phyloP scores from a whole-genome alignment of 2,329 filamentous ascomycete genomes.

The Penicillium freii region DNA sequence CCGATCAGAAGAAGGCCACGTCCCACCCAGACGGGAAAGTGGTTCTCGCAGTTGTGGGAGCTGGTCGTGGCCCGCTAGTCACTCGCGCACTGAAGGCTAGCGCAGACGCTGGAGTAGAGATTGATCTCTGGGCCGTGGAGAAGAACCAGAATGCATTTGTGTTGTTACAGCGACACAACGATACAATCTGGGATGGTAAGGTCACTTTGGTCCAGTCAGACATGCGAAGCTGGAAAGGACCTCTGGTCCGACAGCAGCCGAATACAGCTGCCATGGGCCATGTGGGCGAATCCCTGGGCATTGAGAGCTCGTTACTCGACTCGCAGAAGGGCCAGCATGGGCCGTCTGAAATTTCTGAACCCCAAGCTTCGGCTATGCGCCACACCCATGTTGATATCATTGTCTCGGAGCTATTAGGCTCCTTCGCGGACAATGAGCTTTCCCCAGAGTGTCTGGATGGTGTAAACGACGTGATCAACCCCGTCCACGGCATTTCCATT shows the following conservation, averaged over 20 bases:
- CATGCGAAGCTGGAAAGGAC: constrained; percentile 95
- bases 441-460: constrained; percentile 96
- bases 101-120: constrained; percentile 68
- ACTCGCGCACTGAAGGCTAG: constrained; percentile 82
- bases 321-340: constrained; percentile 33
- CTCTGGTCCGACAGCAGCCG: constrained; percentile 40
- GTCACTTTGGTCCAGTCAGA: constrained; percentile 93
- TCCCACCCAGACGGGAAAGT: constrained; percentile 69
- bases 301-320: constrained; percentile 27
- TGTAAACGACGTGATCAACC: constrained; percentile 83
- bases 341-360: constrained; percentile 36
- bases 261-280: constrained; percentile 19
- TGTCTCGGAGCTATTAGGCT: constrained; percentile 86
- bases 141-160: constrained; percentile 99
- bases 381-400: constrained; percentile 71
- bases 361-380: constrained; percentile 40
- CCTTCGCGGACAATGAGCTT: constrained; percentile 95
- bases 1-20: constrained; percentile 67
- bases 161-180: constrained; percentile 82
- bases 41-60: constrained; percentile 87
- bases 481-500: constrained; percentile 84
- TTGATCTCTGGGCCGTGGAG: constrained; percentile 89
- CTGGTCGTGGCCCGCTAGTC: constrained; percentile 87
- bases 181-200: constrained; percentile 71
- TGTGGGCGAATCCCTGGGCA: constrained; percentile 38